Conservation (phyloP, 345 rosid genomes). For the Reutealis trisperma region DNA sequence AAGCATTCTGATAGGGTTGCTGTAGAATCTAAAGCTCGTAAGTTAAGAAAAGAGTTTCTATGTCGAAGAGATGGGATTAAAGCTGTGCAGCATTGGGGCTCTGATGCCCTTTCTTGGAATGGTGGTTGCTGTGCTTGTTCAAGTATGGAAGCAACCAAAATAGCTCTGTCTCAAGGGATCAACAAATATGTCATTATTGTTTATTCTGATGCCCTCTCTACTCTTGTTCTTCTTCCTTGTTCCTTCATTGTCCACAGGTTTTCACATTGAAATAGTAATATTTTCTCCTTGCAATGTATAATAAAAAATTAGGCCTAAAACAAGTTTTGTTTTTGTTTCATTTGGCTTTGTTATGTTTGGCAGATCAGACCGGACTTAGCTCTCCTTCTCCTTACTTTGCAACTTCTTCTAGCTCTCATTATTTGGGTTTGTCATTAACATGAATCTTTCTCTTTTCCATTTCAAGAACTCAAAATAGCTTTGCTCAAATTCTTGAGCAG, state of each 20-base stretch:
- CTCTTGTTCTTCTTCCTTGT: slow-evolving; percentile 45
- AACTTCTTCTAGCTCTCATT: slow-evolving; percentile 46
- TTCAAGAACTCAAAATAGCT: background rate
- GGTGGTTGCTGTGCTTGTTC: slow-evolving; percentile 39
- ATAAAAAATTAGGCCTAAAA: too few relatives aligned
- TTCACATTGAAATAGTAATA: background rate
- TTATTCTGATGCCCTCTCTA: slow-evolving; percentile 42
- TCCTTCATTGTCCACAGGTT: slow-evolving; percentile 49
- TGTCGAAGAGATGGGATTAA: too few relatives aligned
- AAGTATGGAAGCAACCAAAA: slow-evolving; percentile 43
- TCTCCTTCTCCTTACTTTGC: slow-evolving; percentile 30
- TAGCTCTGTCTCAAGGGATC: slow-evolving; percentile 47
- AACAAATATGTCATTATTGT: slow-evolving; percentile 48
- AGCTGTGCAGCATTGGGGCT: too few relatives aligned
- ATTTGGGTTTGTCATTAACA: slow-evolving; percentile 32
- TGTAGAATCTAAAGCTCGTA: too few relatives aligned
- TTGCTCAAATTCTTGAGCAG: too few relatives aligned
- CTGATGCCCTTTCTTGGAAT: slow-evolving; percentile 36
- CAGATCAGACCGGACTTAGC: slow-evolving; percentile 38
- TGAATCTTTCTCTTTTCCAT: background rate
- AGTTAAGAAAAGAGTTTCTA: too few relatives aligned
- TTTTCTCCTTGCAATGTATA: too few relatives aligned
- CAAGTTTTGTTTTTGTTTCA: too few relatives aligned
- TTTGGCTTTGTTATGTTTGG: background rate
- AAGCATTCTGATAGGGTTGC: too few relatives aligned